Evolutionary conservation across 2,329 filamentous ascomycete species (phyloP).

Genomic region (Raffaelea ambrosiae): DNA sequence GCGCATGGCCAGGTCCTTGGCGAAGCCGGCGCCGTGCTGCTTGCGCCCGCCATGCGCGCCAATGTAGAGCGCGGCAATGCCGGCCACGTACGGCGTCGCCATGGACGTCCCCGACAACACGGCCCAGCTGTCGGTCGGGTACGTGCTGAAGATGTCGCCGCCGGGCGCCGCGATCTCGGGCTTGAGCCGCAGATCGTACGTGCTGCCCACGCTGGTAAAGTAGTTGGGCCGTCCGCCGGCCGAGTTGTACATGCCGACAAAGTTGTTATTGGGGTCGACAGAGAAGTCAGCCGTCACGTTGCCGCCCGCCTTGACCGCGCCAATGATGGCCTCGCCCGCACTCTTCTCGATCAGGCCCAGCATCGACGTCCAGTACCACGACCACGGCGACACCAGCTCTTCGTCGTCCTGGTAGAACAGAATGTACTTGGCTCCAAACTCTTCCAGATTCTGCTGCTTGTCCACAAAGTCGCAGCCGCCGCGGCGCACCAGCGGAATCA

Average conservation of each 20-base stretch:
- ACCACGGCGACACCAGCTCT: background rate
- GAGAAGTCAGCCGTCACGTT: slow-evolving; percentile 21
- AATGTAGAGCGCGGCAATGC: slow-evolving; percentile 30
- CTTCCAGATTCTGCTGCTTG: slow-evolving; percentile 21
- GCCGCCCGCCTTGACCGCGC: slow-evolving; percentile 19
- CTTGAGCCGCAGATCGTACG: slow-evolving; percentile 32
- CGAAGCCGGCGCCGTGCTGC: slow-evolving; percentile 21
- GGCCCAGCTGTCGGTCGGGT: slow-evolving; percentile 23
- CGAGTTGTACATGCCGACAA: slow-evolving; percentile 7
- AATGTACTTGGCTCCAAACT: slow-evolving; percentile 20
- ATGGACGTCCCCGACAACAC: slow-evolving; percentile 40
- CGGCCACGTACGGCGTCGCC: slow-evolving; percentile 37
- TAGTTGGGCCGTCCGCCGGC: slow-evolving; percentile 27
- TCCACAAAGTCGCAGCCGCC: slow-evolving; percentile 16
- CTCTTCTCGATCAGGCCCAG: background rate
- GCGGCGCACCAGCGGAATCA: slow-evolving; percentile 24
- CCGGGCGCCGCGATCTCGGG: slow-evolving; percentile 34
- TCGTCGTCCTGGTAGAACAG: slow-evolving; percentile 24
- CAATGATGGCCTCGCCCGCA: slow-evolving; percentile 16
- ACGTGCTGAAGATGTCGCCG: slow-evolving; percentile 36
- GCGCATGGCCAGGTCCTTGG: slow-evolving; percentile 18
- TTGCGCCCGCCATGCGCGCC: slow-evolving; percentile 23
- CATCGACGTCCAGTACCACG: background rate
- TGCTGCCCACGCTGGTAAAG: slow-evolving; percentile 34
- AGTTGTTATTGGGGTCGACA: background rate